A percentile compares a stretch with the other conserved stretches of the same genome.
phyloP scores from a whole-genome alignment of 371 early-diverging fungal species.

The Mortierella polycephala region DNA sequence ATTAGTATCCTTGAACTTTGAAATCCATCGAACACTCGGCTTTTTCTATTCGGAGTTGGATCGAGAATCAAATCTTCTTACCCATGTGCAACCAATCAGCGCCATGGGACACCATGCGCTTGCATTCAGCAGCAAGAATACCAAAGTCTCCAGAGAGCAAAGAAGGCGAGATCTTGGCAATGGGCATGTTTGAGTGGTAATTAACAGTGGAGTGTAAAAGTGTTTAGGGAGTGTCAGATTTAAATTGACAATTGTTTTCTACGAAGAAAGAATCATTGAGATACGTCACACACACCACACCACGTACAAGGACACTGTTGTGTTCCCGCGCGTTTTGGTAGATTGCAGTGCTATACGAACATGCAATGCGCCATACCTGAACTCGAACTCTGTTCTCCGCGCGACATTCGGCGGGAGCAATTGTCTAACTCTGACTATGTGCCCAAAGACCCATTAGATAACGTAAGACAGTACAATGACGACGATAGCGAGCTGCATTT shows the following conservation, averaged over 20 bases:
- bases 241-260: background rate
- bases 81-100: constrained; percentile 98
- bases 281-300: too few relatives aligned
- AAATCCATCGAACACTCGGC: background rate
- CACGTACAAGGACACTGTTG: too few relatives aligned
- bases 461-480: too few relatives aligned
- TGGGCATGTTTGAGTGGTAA: constrained; percentile 61
- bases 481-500: too few relatives aligned
- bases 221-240: background rate
- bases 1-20: background rate
- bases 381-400: too few relatives aligned
- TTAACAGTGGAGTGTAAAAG: background rate
- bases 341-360: too few relatives aligned
- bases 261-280: too few relatives aligned
- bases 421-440: too few relatives aligned
- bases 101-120: constrained; percentile 87
- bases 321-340: too few relatives aligned
- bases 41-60: background rate
- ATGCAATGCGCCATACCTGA: too few relatives aligned
- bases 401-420: too few relatives aligned
- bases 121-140: constrained; percentile 85
- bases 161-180: constrained; percentile 90
- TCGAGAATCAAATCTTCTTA: constrained; percentile 37
- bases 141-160: constrained; percentile 96
- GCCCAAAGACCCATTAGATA: too few relatives aligned